Evolutionary conservation across 371 early-diverging fungal genomes (phyloP), one percentile per base, ranked within the genome.

Genomic region (Modicella reniformis): DNA sequence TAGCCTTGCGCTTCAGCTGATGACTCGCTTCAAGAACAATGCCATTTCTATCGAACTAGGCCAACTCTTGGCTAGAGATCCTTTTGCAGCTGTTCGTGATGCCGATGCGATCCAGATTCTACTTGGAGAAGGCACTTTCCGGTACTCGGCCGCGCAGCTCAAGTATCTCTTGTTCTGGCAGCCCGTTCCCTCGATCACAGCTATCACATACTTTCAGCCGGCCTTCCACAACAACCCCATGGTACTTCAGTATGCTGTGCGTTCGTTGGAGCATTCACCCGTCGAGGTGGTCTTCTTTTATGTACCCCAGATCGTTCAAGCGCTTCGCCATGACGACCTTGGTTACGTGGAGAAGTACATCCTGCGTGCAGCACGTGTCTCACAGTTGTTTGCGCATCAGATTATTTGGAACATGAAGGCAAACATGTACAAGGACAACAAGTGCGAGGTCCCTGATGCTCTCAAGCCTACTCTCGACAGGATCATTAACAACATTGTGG

Each of bases 401-500:
- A 96, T 99, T 48, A 98, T 99, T 53, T 99, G 99, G 99, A 99
- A 99, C 77, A 97, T 99, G 96, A 93, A 96, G 51, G 99, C 99
- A 47, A 99, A 99, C 84, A 89, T 93, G 92, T 98, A 69, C 88
- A 92, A 88, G 82, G 94, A 95, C 75, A 94, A 95, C 67, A 76
- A 90, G 82, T 81, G 87, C 84, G 83, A 70, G 65, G 49, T 70
- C 67, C 90, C 93, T 2, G 95, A 94, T 75, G 25, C 89, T 0
- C 80, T 98, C 23, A 96, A 97, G 68, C 95, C 96, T 1, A 83
- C 86, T 0, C 80, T 97, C n/a, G 99, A 99, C 54, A 85, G 91
- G 9, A 90, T 99, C 47, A 93, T 95, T 67, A 84, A 86, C 9
- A 88, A 88, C 26, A 92, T 98, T 53, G 90, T 92, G 17, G 68